Base-by-base conservation (phyloP, 805 yeast species). In the Barnettozyma sucrosica region DNA sequence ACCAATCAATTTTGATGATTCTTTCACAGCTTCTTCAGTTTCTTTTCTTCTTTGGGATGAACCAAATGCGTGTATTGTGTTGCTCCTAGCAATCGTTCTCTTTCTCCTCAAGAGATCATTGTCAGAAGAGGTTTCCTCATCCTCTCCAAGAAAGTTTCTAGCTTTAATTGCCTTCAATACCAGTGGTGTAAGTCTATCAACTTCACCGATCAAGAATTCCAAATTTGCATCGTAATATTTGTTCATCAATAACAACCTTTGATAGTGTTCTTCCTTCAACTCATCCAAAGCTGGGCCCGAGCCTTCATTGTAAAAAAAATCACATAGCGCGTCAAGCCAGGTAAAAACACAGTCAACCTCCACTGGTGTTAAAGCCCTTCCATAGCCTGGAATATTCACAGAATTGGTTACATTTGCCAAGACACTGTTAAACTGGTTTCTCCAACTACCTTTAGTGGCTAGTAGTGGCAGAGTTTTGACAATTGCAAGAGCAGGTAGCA, bases 291-390 rank as follows among this genome's bases (percentile, higher is more conserved):
- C 76, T 0, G 93, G 93, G 0, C 96, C 96, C 30, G 82, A 83
- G 0, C 95, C 95, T 40, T 77, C 81, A 57, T 85, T 81, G 62
- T 88, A 80, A 66, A 89, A 88, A 60, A 87, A 88, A 49, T 81
- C 90, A 42, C 88, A 76, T n/a, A 85, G 63, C 6, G 75, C 69
- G 42, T 76, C 68, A 20, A 89, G 62, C 96, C 96, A 88, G 1
- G 77, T 70, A 51, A 82, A 81, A 0, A 86, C 77, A 1, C 83
- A 76, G 44, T 82, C 88, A 26, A 85, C 66, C 58, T 89, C 95
- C 20, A 66, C 68, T 25, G 68, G 66, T 0, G 83, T 74, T 43
- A 88, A 64, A 16, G 78, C 77, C 39, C 76, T 72, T 2, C 81
- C 83, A 57, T 70, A 77, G 0, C 80, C 81, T 13, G 70, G 66